These are phyloP conservation scores for Nothopassalora personata DNA, from an alignment of 2,329 filamentous ascomycete genomes.

Conservation along the genomic window DNA sequence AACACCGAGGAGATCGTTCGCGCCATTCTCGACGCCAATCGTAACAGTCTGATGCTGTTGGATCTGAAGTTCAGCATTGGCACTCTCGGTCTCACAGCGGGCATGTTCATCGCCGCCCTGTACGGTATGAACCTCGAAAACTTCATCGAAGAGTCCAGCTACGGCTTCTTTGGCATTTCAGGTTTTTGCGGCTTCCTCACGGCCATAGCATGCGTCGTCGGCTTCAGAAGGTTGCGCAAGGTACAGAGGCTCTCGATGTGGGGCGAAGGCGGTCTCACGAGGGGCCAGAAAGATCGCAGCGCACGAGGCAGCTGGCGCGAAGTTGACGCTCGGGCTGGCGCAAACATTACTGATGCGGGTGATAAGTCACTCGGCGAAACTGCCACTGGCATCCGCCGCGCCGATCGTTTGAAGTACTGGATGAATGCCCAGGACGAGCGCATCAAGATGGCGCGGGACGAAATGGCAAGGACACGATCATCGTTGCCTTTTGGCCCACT, in stretches of 20 bases:
- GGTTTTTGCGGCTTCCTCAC: constrained; percentile 66
- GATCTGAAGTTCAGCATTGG: constrained; percentile 95
- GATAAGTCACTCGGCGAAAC: constrained; percentile 23
- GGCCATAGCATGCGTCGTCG: constrained; percentile 73
- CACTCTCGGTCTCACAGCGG: constrained; percentile 87
- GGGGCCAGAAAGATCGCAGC: constrained; percentile 21
- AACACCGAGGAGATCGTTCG: constrained; percentile 98
- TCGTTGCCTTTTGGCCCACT: constrained; percentile 9
- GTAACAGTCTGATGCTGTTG: constrained; percentile 94
- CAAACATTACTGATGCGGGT: neutral
- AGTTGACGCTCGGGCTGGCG: constrained; percentile 16
- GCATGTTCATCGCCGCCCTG: constrained; percentile 94
- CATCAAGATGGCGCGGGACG: constrained; percentile 9
- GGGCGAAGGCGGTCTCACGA: constrained; percentile 47
- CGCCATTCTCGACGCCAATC: constrained; percentile 94
- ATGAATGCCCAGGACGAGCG: constrained; percentile 24
- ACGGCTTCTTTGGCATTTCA: constrained; percentile 76
- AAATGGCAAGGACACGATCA: neutral
- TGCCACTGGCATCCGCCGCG: constrained; percentile 25
- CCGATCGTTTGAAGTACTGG: constrained; percentile 26
- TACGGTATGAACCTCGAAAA: constrained; percentile 99
- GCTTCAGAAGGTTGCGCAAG: constrained; percentile 73
- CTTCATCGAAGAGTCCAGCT: constrained; percentile 89
- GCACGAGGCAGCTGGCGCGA: constrained; percentile 27
- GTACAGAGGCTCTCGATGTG: constrained; percentile 89